A percentile compares a stretch with the other conserved stretches of the same genome.
These are phyloP conservation scores for Chenopodium quinoa DNA, from an alignment of 148 eudicot species.

Conservation along the genomic window DNA sequence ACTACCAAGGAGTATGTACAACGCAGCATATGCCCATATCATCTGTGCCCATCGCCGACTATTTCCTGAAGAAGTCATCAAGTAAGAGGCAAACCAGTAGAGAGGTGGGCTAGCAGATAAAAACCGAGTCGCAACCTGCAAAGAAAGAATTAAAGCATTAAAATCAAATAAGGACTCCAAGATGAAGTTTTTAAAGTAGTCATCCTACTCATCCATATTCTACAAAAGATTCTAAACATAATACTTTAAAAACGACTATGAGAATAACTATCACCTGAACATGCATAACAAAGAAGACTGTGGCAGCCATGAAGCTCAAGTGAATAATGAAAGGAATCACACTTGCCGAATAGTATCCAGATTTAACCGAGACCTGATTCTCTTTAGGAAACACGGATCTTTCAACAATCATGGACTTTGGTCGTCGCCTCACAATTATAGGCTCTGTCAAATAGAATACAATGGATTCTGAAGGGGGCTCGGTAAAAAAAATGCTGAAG, in stretches of 20 bases:
- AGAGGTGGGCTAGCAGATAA: conserved; percentile 90
- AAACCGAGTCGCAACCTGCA: conserved; percentile 90
- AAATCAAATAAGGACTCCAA: background rate
- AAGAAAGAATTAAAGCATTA: conserved; percentile 14
- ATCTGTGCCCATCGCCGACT: conserved; percentile 57
- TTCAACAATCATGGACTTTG: conserved; percentile 26
- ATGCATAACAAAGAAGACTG: conserved; percentile 85
- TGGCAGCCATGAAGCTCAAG: conserved; percentile 80
- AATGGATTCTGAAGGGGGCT: background rate
- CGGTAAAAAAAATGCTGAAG: background rate
- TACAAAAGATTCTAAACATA: background rate
- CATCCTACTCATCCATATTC: background rate
- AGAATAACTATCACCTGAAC: conserved; percentile 62
- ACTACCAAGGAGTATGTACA: conserved; percentile 86
- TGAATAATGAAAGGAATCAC: conserved; percentile 76
- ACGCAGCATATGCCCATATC: conserved; percentile 69
- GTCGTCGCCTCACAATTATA: conserved; percentile 47
- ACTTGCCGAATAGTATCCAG: conserved; percentile 35
- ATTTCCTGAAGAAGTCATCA: conserved; percentile 39
- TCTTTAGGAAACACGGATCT: conserved; percentile 24
- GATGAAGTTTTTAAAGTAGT: background rate
- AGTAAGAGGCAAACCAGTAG: conserved; percentile 81
- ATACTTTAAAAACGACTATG: background rate
- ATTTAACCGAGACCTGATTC: conserved; percentile 26
- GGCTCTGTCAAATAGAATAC: conserved; percentile 33